A percentile compares a stretch with the other conserved stretches of the same genome.
Evolutionary conservation across 1,284 basidiomycete genomes (phyloP).

Genomic region (Albatrellus sp.): DNA sequence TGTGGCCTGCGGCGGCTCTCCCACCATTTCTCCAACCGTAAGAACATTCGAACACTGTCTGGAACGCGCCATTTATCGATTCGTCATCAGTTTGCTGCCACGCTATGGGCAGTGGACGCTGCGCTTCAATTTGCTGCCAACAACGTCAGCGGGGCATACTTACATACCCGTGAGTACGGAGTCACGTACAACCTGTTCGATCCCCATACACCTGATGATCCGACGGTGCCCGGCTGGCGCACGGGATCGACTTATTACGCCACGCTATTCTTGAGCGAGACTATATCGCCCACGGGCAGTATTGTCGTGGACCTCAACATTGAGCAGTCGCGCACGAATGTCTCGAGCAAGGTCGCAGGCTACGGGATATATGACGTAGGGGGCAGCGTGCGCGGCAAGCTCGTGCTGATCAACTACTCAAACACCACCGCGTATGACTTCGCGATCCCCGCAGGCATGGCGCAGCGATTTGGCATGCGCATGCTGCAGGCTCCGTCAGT

Average conservation of each 20-base stretch:
- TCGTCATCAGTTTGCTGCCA: not conserved
- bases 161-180: not conserved
- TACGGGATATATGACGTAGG: not conserved
- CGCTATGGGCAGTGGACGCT: not conserved
- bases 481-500: not conserved
- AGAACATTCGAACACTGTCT: not conserved
- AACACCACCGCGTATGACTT: not conserved
- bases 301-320: not conserved
- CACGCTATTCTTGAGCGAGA: not conserved
- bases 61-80: not conserved
- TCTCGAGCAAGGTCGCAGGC: not conserved
- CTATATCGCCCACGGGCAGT: not conserved
- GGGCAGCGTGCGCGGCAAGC: not conserved
- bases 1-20: not conserved
- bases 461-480: not conserved
- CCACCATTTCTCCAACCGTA: conserved; percentile 1
- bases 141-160: not conserved
- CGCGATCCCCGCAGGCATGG: not conserved
- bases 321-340: not conserved
- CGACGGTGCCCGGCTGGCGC: not conserved
- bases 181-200: conserved; percentile 2
- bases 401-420: conserved; percentile 1
- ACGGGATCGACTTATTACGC: not conserved
- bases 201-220: not conserved
- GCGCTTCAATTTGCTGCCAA: not conserved